phyloP scores from a whole-genome alignment of 2,329 filamentous ascomycete genomes.

The Ceratocystis ficicola region DNA sequence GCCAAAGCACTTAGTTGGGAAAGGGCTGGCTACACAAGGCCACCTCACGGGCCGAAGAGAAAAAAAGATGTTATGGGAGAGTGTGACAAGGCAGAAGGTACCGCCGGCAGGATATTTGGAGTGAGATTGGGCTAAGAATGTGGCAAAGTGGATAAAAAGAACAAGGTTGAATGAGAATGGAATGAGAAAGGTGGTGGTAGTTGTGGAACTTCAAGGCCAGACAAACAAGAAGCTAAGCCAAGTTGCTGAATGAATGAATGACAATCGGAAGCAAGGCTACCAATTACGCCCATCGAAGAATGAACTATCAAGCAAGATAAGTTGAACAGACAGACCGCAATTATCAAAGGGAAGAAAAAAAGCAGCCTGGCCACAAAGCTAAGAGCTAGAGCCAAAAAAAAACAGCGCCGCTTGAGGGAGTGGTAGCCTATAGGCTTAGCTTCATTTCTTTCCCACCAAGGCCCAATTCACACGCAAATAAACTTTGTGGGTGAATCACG shows the following conservation, averaged over 20 bases:
- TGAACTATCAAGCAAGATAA: background rate
- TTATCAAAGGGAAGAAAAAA: background rate
- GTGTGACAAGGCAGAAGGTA: slow-evolving; percentile 3
- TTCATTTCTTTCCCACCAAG: background rate
- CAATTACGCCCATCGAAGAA: slow-evolving; percentile 4
- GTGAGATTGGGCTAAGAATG: slow-evolving; percentile 10
- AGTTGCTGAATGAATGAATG: background rate
- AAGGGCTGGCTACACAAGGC: slow-evolving; percentile 10
- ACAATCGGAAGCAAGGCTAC: slow-evolving; percentile 8
- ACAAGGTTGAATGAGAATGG: slow-evolving; percentile 1
- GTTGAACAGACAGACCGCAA: slow-evolving; percentile 5
- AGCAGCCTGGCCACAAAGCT: background rate
- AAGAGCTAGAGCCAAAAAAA: slow-evolving; percentile 5
- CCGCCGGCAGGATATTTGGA: background rate
- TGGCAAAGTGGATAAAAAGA: slow-evolving; percentile 8
- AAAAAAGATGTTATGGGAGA: background rate
- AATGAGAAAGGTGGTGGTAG: background rate
- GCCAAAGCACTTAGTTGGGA: slow-evolving; percentile 10
- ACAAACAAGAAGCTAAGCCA: background rate
- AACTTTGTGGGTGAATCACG: slow-evolving; percentile 10
- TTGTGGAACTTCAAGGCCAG: slow-evolving; percentile 1
- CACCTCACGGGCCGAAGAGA: slow-evolving; percentile 8
- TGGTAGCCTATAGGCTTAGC: background rate
- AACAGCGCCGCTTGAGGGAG: background rate
- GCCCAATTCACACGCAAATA: slow-evolving; percentile 2